Base-by-base conservation (phyloP, 2,329 filamentous ascomycete genomes). In the Mycosphaerella arachidis region DNA sequence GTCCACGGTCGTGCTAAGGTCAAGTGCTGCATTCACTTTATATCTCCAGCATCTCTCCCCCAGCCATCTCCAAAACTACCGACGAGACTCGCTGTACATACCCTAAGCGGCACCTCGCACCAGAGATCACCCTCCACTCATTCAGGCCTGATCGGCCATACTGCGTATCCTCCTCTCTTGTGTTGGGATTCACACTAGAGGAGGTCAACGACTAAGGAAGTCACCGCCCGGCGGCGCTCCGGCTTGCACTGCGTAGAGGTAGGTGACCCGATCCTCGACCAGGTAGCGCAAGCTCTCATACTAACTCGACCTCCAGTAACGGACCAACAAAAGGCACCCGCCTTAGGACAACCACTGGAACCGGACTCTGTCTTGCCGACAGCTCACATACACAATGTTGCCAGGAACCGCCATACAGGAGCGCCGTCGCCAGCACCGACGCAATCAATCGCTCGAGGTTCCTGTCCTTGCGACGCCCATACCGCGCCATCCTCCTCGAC, bases 231-330 rank as follows among this genome's bases (percentile, higher is more conserved):
- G 87, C 88, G 85, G 84, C 50, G 50, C 66, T 82, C 74, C 86
- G 86, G 87, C 86, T 90, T 88, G 87, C 86, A 83, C 86, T 91
- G 87, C 87, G 87, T 87, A 52, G 87, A 92, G 88, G 89, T 91
- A 77, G 71, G 77, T 71, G 50, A 52, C 50, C 30, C 35, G 27
- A 35, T 52, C 70, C 73, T 67, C 75, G 74, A 78, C 77, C 78
- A 77, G 80, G 20, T 16, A 31, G 24, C 24, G 51, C 31, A 50
- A 45, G 18, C 31, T 46, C 30, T 54, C 24, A 57, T 54, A 40
- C 63, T 68, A 48, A 66, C 60, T 31, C 37, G 18, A 20, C 48
- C 43, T 31, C 60, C 59, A 69, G 70, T 67, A 66, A 66, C 71
- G 68, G 70, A 70, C 62, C 63, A 53, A 24, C 59, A 57, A 55